phyloP scores from a whole-genome alignment of 257 asterid species.

The Lycium barbarum region DNA sequence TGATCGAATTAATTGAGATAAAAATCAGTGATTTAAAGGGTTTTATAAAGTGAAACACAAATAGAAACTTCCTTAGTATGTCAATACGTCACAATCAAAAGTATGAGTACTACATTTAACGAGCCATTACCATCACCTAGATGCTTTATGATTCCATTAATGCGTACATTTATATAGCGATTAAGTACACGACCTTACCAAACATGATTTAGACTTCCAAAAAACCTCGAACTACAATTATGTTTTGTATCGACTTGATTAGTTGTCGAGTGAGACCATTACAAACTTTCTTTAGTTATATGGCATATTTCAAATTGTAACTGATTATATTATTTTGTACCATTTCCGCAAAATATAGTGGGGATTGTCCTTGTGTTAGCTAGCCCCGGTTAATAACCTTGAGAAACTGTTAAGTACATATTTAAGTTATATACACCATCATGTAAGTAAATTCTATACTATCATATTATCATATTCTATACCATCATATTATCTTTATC shows the following conservation, averaged over 20 bases:
- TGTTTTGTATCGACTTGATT: neutral
- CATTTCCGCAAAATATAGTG: no score
- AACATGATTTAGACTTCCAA: neutral
- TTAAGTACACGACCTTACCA: neutral
- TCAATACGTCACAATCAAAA: neutral
- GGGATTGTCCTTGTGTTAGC: no score
- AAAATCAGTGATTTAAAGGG: no score
- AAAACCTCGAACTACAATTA: neutral
- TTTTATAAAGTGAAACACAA: no score
- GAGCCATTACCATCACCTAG: neutral
- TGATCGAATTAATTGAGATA: neutral
- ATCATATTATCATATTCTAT: no score
- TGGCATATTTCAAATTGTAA: neutral
- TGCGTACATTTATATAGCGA: neutral
- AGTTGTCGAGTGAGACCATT: neutral
- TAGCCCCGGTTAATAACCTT: no score
- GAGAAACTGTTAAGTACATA: no score
- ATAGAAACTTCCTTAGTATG: neutral
- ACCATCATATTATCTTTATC: no score
- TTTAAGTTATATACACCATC: no score
- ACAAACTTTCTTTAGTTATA: neutral
- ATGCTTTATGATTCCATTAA: slow-evolving; percentile 9
- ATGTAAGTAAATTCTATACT: no score
- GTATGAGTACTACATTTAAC: neutral
- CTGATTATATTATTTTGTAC: no score